phyloP scores from a whole-genome alignment of 1,139 yeast species.

The Hyphopichia pseudoburtonii region DNA sequence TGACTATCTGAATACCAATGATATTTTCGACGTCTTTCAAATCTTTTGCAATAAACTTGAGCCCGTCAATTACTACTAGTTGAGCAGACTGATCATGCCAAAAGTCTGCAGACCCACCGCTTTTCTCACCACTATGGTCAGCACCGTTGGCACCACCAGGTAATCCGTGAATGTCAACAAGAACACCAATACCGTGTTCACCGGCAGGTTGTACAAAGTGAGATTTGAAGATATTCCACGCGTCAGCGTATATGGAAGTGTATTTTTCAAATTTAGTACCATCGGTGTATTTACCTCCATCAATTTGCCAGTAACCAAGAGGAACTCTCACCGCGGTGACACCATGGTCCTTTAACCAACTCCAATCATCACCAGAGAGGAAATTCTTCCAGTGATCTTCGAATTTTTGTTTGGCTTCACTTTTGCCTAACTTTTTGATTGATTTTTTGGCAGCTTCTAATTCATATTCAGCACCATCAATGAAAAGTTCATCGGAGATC shows the following conservation, averaged over 20 bases:
- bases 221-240: constrained; percentile 64
- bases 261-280: constrained; percentile 63
- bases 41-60: constrained; percentile 65
- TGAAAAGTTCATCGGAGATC: constrained; percentile 61
- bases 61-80: constrained; percentile 47
- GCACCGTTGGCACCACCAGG: constrained; percentile 92
- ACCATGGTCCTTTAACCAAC: constrained; percentile 63
- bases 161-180: constrained; percentile 84
- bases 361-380: constrained; percentile 73
- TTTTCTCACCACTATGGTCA: constrained; percentile 74
- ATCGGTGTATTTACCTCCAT: constrained; percentile 56
- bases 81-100: constrained; percentile 54
- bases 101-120: constrained; percentile 55
- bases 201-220: constrained; percentile 56
- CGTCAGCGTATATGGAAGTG: constrained; percentile 57
- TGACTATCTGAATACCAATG: constrained; percentile 79
- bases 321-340: constrained; percentile 84
- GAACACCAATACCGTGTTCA: constrained; percentile 60
- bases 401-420: constrained; percentile 53
- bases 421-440: constrained; percentile 49
- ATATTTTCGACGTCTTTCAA: constrained; percentile 61
- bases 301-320: constrained; percentile 86
- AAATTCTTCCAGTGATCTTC: constrained; percentile 73
- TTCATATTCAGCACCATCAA: constrained; percentile 59
- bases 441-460: constrained; percentile 64